Evolutionary conservation across 2,329 filamentous ascomycete species (phyloP), one percentile per base, ranked within the genome.

Genomic region (Drechslera avenae): DNA sequence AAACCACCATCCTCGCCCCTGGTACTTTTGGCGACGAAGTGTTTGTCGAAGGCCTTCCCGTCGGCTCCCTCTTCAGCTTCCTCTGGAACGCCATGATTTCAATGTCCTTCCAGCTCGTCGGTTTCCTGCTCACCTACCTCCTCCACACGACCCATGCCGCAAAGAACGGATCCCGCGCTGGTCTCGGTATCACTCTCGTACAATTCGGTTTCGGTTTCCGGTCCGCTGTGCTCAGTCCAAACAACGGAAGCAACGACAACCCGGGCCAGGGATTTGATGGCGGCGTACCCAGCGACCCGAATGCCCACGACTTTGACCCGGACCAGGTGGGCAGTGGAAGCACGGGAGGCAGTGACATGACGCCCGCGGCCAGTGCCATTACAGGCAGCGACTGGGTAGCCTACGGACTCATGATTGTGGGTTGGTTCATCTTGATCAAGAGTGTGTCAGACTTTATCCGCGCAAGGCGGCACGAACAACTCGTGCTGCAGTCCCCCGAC

Each of bases 181-280:
- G 94, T 46, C 86, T 99, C 42, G 94, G 94, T 54, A 90, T 99
- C 63, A 97, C 92, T 0, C 83, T 99, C 9, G 91, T 99, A 39
- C 93, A 97, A 73, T 97, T 95, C 68, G 94, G 94, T 26, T 97
- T 99, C 75, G 91, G 91, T 63, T 95, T 97, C 90, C 94, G 91
- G 71, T 84, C 83, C 37, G 75, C 67, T 4, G 52, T 57, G 3
- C 50, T 69, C 18, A 60, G 56, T 21, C 60, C 65, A 33, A 67
- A 76, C 33, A 63, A 62, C 54, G 64, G 77, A 48, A 69, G 75
- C 39, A 67, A 64, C 56, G 68, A 79, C 52, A 61, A 71, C 50
- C 78, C 82, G 4, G 83, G 85, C 41, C 80, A 81, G 43, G 73
- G 74, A 42, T 78, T 77, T 57, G 66, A 66, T 16, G 71, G 87